phyloP scores from a whole-genome alignment of 192 early-diverging fungal species.

The Gamsiella multidivaricata region DNA sequence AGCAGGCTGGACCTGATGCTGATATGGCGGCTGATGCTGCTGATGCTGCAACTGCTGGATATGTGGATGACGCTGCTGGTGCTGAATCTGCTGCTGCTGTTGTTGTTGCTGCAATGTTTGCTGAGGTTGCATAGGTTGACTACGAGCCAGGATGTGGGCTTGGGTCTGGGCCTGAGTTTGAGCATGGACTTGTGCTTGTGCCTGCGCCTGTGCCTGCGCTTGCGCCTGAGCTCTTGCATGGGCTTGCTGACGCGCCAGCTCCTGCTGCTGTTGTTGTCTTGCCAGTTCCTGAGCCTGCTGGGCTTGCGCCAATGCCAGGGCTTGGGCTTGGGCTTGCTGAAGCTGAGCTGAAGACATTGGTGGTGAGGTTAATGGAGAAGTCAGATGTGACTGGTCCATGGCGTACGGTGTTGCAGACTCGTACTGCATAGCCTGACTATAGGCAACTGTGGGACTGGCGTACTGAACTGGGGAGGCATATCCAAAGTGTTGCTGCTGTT shows the following conservation, averaged over 20 bases:
- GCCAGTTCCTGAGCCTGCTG: conserved; percentile 58
- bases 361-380: conserved; percentile 47
- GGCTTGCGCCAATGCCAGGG: conserved; percentile 17
- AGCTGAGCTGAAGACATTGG: conserved; percentile 51
- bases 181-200: conserved; percentile 15
- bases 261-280: conserved; percentile 54
- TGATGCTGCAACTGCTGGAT: conserved; percentile 16
- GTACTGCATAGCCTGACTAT: conserved; percentile 45
- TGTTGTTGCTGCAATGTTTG: conserved; percentile 39
- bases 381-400: conserved; percentile 39
- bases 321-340: conserved; percentile 47
- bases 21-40: conserved; percentile 20
- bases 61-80: conserved; percentile 10
- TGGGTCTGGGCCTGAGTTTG: conserved; percentile 25
- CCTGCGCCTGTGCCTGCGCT: conserved; percentile 41
- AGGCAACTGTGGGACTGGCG: conserved; percentile 36
- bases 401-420: conserved; percentile 35
- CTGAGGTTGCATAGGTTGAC: neutral
- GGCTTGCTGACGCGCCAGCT: conserved; percentile 46
- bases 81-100: conserved; percentile 20
- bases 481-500: conserved; percentile 40
- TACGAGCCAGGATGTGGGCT: conserved; percentile 27
- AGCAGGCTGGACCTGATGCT: conserved; percentile 13
- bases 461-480: conserved; percentile 40
- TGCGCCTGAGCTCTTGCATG: conserved; percentile 54